Base-by-base conservation (phyloP, 495 filamentous ascomycete genomes). In the Aspergillus panamensis region DNA sequence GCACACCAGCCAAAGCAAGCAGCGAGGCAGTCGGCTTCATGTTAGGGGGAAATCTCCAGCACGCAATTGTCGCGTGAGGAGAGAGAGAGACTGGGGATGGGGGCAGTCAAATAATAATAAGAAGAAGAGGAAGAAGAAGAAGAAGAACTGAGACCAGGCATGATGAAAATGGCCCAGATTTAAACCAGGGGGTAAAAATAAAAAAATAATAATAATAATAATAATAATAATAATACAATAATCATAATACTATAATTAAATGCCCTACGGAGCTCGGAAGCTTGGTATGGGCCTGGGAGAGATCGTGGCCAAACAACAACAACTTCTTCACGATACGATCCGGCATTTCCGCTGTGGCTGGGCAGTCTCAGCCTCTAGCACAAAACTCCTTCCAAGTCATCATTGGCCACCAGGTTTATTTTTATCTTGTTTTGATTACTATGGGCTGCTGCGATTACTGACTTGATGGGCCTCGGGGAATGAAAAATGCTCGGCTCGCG, bases 1-100 rank as follows among this genome's bases (percentile, higher is more conserved):
- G 59, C 30, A 65, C 44, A 33, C 66, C 62, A 14, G 58, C 66
- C 61, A 76, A 55, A 48, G 67, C 66, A 49, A 69, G 55, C 51
- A 58, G 57, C 33, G 57, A 63, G 39, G 62, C 52, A 53, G 57
- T 55, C 10, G 57, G 39, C 56, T 71, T 69, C 72, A 75, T 62
- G 13, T 47, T 53, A 54, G 14, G 48, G n/a, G 29, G 51, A 45
- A 52, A 31, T 33, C 37, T 49, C 6, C 51, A 5, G 14, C 30
- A 51, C 30, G 21, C 30, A 37, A 31, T 35, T 40, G 39, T 44
- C n/a, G 47, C 35, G 47, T 33, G 35, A 49, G 45, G 32, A 20
- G 1, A 39, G 44, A 20, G 12, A 10, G 29, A 58, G 12, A 48
- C 3, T 47, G 20, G 35, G 12, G 13, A 25, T 31, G 17, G n/a